Base-by-base conservation (phyloP, 2,329 filamentous ascomycete species). In the Pleurostoma richardsiae region DNA sequence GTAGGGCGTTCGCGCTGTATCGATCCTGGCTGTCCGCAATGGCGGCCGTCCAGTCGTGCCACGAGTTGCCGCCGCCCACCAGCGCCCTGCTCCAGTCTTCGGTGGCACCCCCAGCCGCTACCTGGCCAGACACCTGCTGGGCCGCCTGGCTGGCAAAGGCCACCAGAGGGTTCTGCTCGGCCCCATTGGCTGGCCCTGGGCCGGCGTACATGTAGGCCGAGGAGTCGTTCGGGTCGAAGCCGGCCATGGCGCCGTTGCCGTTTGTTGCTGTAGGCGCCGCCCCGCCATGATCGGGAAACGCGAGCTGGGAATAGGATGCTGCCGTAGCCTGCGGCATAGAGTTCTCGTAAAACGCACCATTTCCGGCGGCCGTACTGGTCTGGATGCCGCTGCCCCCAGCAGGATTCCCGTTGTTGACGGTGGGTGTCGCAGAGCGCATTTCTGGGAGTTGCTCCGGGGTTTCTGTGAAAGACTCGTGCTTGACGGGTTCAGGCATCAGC, bases 21-120 rank as follows among this genome's bases (percentile, higher is more conserved):
- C 72, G 66, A 40, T 76, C 72, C 48, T 75, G 72, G 31, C 61
- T 71, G 52, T 76, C 71, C 31, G 71, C 67, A 29, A 80, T 72
- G 45, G 74, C 73, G 1, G 70, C 66, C 6, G 74, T 73, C 77
- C 77, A 80, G 59, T 79, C 72, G 11, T 76, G 69, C 76, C 76
- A 80, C 0, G 73, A 66, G 49, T 72, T 78, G 6, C 64, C 67
- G 4, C 62, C 52, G 41, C 49, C 49, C 38, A 41, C 29, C 36
- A 46, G 58, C 8, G 52, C 51, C 4, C 48, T 42, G 4, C 36
- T 39, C 10, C 58, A 54, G 8, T 36, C 33, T 8, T 36, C 33
- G 8, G 8, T n/a, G 8, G 33, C 33, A 19, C 33, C 60, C 60
- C 64, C 60, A 69, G 52, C 66, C 59, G 49, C 59, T 58, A n/a